Evolutionary conservation across 129 eudicot genomes (phyloP).

Genomic region (Flaveria brownii): DNA sequence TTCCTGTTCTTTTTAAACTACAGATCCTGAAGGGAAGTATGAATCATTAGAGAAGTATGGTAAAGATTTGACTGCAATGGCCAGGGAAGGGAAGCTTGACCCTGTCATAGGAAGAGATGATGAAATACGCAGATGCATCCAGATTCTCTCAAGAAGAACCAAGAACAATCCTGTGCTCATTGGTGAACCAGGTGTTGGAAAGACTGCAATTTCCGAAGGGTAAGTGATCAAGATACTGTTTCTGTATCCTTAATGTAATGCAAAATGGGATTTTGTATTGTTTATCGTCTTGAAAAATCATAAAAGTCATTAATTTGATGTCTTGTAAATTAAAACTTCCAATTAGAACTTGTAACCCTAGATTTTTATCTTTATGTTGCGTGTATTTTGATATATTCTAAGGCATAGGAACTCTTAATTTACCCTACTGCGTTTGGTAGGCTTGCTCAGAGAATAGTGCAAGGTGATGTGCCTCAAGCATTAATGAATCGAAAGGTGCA

Average conservation of each 20-base stretch:
- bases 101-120: slow-evolving; percentile 99
- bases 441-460: slow-evolving; percentile 98
- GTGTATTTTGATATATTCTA: background rate
- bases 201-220: slow-evolving; percentile 99
- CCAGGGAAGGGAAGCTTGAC: slow-evolving; percentile 89
- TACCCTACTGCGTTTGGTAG: slow-evolving; percentile 39
- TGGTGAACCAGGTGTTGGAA: slow-evolving; percentile 99
- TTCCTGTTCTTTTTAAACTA: background rate
- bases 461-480: slow-evolving; percentile 99
- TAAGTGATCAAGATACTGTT: slow-evolving; percentile 30
- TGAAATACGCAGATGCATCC: slow-evolving; percentile 93
- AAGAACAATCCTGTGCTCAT: slow-evolving; percentile 96
- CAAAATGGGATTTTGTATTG: background rate
- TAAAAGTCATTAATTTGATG: background rate
- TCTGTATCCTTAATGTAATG: slow-evolving; percentile 1
- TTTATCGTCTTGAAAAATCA: background rate
- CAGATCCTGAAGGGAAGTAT: slow-evolving; percentile 97
- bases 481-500: slow-evolving; percentile 83
- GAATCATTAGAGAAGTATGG: slow-evolving; percentile 96
- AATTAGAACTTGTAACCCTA: background rate
- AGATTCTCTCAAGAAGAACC: slow-evolving; percentile 95
- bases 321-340: background rate
- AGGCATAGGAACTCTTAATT: background rate
- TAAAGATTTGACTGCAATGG: slow-evolving; percentile 92
- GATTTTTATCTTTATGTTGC: slow-evolving; percentile 5